A percentile compares a stretch with the other conserved stretches of the same genome.
Evolutionary conservation across 305 asterid genomes (phyloP).

Genomic region (Fraxinus greggii): DNA sequence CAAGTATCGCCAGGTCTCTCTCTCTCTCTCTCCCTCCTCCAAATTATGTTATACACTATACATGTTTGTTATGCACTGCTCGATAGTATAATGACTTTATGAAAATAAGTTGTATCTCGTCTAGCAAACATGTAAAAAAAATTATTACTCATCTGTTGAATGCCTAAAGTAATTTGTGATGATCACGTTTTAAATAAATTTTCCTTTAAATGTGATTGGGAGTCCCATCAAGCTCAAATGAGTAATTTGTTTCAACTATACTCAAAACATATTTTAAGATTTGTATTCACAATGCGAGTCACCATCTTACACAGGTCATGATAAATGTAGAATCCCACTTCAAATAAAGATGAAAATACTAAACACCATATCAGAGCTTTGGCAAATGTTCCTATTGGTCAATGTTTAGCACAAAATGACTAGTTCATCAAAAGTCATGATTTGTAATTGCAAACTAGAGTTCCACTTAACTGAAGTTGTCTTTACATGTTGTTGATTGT

Average conservation of each 20-base stretch:
- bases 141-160: not conserved
- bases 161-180: not conserved
- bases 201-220: not conserved
- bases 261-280: too few species aligned
- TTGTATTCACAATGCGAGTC: not conserved
- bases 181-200: not conserved
- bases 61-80: not conserved
- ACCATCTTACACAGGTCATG: not conserved
- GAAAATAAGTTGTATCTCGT: not conserved
- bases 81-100: not conserved
- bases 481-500: not conserved
- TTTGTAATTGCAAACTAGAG: not conserved
- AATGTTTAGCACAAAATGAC: not conserved
- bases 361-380: too few species aligned
- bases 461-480: not conserved
- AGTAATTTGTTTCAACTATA: too few species aligned
- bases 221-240: not conserved
- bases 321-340: not conserved
- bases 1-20: constrained; percentile 62
- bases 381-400: not conserved
- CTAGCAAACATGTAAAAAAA: not conserved
- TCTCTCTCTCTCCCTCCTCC: not conserved
- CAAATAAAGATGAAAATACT: too few species aligned
- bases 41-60: not conserved
- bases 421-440: not conserved